Evolutionary conservation across 208 protist genomes (phyloP), one percentile per base, ranked within the genome.

Genomic region (Trypanosoma caninum): DNA sequence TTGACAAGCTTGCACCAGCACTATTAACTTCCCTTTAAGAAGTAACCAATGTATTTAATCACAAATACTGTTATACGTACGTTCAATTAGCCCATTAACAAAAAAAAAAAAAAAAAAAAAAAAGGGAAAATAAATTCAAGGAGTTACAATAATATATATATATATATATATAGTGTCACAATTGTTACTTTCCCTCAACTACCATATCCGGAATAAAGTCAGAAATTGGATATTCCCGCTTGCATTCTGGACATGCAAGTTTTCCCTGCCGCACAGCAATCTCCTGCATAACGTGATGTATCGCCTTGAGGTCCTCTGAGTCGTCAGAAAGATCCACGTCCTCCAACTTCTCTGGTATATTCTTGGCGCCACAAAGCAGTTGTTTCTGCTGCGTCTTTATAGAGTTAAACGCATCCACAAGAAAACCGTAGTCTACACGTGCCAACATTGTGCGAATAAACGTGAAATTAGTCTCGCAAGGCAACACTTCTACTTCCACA

Each of bases 201-300:
- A 96, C 79, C 78, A 96, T 92, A 78, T 94, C 91, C 6, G 87
- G 87, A 37, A 96, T 94, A 52, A 89, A 92, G 11, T 93, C 87
- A 40, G 75, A 59, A 42, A 96, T 77, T 2, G 68, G 13, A 47
- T 89, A 96, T 53, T 55, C 66, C 41, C 76, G 66, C 46, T 67
- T 56, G 74, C 90, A 96, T 51, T 66, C 65, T 18, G 75, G 37
- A 59, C 90, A 96, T 46, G 59, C 44, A 33, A 94, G 71, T n/a
- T 31, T 44, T 30, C 90, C 90, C 31, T 88, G 81, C 45, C 76
- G 72, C 45, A 94, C 78, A 13, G 82, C 83, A 7, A 94, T 45
- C 35, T 80, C 73, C 46, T 89, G 85, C 54, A 93, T 57, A 16
- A 77, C 80, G 54, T 78, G 84, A 62, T 93, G 84, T 42, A 84